phyloP scores from a whole-genome alignment of 805 yeast genomes.

The Blastobotrys muscicola region DNA sequence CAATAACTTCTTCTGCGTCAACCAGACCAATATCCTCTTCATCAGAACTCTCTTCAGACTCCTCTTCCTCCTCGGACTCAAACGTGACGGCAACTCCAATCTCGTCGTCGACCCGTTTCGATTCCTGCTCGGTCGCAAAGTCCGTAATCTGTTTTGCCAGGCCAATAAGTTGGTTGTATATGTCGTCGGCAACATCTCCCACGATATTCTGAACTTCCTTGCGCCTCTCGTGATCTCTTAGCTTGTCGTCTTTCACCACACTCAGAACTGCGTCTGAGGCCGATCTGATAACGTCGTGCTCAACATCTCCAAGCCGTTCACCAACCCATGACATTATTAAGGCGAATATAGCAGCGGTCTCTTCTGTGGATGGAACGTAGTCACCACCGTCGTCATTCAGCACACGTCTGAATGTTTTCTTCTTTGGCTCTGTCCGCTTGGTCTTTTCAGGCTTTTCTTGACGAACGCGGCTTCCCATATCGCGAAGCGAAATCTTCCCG shows the following conservation, averaged over 20 bases:
- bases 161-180: slow-evolving; percentile 38
- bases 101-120: slow-evolving; percentile 27
- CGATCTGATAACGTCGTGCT: slow-evolving; percentile 60
- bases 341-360: slow-evolving; percentile 44
- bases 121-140: slow-evolving; percentile 26
- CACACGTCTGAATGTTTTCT: not conserved
- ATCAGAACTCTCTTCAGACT: slow-evolving; percentile 20
- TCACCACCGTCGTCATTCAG: slow-evolving; percentile 32
- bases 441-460: slow-evolving; percentile 6
- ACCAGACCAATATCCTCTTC: slow-evolving; percentile 11
- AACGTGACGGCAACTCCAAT: slow-evolving; percentile 36
- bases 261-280: slow-evolving; percentile 59
- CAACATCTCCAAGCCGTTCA: slow-evolving; percentile 56
- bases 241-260: slow-evolving; percentile 39
- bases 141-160: slow-evolving; percentile 44
- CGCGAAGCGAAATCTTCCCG: slow-evolving; percentile 57
- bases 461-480: slow-evolving; percentile 50
- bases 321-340: slow-evolving; percentile 52
- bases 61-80: slow-evolving; percentile 29
- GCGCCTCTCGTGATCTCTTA: slow-evolving; percentile 37
- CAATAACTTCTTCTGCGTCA: slow-evolving; percentile 2
- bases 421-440: slow-evolving; percentile 2
- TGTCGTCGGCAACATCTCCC: slow-evolving; percentile 34
- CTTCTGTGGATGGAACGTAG: slow-evolving; percentile 55
- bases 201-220: slow-evolving; percentile 44